Percentiles rank a stretch among this genome's conserved stretches.
Evolutionary conservation across 768 basidiomycete genomes (phyloP).

Genomic region (Amanita pseudoporphyria): DNA sequence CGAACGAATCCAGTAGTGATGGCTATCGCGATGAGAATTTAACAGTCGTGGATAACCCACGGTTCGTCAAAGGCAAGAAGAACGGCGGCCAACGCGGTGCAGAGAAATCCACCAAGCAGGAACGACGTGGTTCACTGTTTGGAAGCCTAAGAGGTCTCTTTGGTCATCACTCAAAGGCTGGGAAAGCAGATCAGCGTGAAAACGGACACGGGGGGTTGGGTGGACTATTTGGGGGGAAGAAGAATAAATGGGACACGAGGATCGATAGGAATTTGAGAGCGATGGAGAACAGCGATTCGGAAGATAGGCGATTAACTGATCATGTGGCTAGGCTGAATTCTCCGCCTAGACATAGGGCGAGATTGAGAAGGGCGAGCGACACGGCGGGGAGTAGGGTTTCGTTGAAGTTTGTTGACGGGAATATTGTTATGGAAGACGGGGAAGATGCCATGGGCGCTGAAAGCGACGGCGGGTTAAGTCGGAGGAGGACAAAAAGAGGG

Average conservation of each 20-base stretch:
- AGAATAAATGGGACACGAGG: conserved; percentile 10
- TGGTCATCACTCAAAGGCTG: neutral
- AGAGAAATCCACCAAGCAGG: conserved; percentile 4
- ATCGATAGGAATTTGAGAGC: conserved; percentile 18
- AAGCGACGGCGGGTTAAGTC: neutral
- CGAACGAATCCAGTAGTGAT: conserved; percentile 25
- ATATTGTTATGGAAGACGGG: neutral
- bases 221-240: conserved; percentile 6
- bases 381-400: neutral
- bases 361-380: neutral
- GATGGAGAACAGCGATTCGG: neutral
- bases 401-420: neutral
- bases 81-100: conserved; percentile 2
- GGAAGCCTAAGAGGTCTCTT: conserved; percentile 6
- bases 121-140: conserved; percentile 3
- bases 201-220: neutral
- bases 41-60: conserved; percentile 46
- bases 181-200: neutral
- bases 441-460: no score
- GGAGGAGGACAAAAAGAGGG: neutral
- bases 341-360: neutral
- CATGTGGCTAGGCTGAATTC: neutral
- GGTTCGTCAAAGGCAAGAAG: conserved; percentile 24
- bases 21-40: conserved; percentile 21
- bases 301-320: neutral